Percentiles rank a stretch among this genome's conserved stretches.
Evolutionary conservation across 176 grass and related monocot genomes (phyloP).

Genomic region (Juncus effusus): DNA sequence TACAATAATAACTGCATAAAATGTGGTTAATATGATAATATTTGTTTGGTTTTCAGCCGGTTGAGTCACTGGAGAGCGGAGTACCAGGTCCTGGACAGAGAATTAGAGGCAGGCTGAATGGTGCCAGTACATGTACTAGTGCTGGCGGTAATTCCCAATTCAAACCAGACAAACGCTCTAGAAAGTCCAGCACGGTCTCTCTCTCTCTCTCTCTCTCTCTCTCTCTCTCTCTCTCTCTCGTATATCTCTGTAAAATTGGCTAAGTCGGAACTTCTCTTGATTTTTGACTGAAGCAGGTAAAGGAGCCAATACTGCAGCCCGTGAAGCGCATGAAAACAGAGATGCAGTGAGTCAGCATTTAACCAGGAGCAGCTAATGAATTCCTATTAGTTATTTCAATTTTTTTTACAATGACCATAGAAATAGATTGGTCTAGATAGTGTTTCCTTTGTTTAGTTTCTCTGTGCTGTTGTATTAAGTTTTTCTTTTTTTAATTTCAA

Average conservation of each 20-base stretch:
- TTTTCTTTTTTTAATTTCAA: too few species aligned
- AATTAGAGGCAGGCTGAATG: constrained; percentile 24
- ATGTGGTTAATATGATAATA: not conserved
- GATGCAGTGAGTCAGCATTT: constrained; percentile 23
- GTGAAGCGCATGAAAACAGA: constrained; percentile 60
- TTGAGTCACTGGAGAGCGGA: constrained; percentile 78
- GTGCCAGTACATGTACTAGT: not conserved
- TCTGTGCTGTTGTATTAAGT: too few species aligned
- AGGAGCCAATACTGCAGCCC: constrained; percentile 70
- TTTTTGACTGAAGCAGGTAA: constrained; percentile 39
- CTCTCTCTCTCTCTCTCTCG: not conserved
- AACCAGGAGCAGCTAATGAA: too few species aligned
- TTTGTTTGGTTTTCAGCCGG: constrained; percentile 32
- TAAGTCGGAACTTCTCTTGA: constrained; percentile 7
- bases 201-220: constrained; percentile 5
- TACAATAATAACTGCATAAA: not conserved
- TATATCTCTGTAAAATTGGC: not conserved
- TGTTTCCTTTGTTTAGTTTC: too few species aligned
- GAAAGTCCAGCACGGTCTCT: constrained; percentile 81
- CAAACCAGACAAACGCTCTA: constrained; percentile 53
- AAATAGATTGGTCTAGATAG: too few species aligned
- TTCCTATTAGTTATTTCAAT: too few species aligned
- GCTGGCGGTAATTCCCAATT: constrained; percentile 26
- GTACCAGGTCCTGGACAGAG: constrained; percentile 45
- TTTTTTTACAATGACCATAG: too few species aligned